Evolutionary conservation across 148 eudicot species (phyloP).

Genomic region (Silene latifolia): DNA sequence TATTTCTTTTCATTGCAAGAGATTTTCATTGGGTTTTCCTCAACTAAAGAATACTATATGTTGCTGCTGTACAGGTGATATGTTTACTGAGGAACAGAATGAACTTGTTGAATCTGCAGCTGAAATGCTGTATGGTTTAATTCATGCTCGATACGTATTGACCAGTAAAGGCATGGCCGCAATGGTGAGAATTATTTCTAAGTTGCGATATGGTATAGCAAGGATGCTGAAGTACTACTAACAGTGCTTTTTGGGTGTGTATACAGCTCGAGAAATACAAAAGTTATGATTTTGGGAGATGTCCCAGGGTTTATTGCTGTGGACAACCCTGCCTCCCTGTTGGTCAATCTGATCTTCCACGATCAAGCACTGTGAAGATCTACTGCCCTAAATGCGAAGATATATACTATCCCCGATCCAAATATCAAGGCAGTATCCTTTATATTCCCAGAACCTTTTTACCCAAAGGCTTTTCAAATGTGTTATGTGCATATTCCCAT

Average conservation of each 20-base stretch:
- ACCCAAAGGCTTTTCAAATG: slow-evolving; percentile 1
- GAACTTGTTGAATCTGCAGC: slow-evolving; percentile 81
- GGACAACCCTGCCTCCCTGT: slow-evolving; percentile 86
- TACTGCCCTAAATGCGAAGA: slow-evolving; percentile 82
- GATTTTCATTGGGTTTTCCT: not conserved
- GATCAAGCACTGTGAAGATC: slow-evolving; percentile 62
- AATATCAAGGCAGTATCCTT: slow-evolving; percentile 84
- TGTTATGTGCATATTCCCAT: not conserved
- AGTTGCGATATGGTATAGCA: slow-evolving; percentile 10
- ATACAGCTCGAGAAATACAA: slow-evolving; percentile 72
- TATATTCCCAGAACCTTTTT: slow-evolving; percentile 1
- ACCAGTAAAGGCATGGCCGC: slow-evolving; percentile 79
- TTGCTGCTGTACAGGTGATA: slow-evolving; percentile 48
- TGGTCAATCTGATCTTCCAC: slow-evolving; percentile 69
- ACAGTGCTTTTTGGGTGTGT: slow-evolving; percentile 13
- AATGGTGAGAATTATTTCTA: slow-evolving; percentile 42
- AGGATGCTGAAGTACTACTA: slow-evolving; percentile 12
- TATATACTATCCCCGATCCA: slow-evolving; percentile 64
- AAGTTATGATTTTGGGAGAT: slow-evolving; percentile 61
- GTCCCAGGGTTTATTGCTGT: slow-evolving; percentile 69
- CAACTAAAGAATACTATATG: slow-evolving; percentile 3
- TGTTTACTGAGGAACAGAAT: slow-evolving; percentile 78
- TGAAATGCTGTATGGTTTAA: slow-evolving; percentile 74
- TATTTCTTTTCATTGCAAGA: not conserved
- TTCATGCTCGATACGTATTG: slow-evolving; percentile 69